Evolutionary conservation across 78 protist species (phyloP).

Genomic region (Dictyostelium purpureum): DNA sequence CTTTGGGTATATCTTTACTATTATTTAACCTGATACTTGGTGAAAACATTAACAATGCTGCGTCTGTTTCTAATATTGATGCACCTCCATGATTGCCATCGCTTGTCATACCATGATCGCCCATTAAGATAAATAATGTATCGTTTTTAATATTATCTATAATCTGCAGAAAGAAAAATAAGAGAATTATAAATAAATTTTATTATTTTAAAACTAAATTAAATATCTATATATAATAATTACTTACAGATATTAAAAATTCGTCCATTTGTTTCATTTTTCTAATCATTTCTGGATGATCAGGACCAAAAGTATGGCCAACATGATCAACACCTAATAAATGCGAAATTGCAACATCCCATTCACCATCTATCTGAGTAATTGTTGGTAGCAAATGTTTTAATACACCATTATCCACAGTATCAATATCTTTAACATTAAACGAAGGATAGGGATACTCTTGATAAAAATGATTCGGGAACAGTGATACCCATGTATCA

Average conservation of each 20-base stretch:
- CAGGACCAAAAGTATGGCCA: conserved; percentile 92
- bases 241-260: conserved; percentile 50
- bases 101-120: conserved; percentile 98
- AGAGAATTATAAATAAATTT: background rate
- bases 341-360: conserved; percentile 92
- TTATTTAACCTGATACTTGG: background rate
- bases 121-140: conserved; percentile 91
- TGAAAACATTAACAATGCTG: conserved; percentile 76
- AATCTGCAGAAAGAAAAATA: too few species aligned
- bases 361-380: conserved; percentile 40
- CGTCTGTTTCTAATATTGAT: conserved; percentile 43
- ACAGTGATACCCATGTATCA: conserved; percentile 97
- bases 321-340: conserved; percentile 98
- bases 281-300: conserved; percentile 89
- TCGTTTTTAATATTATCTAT: conserved; percentile 52
- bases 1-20: background rate
- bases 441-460: conserved; percentile 92
- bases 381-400: conserved; percentile 61
- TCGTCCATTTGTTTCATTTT: conserved; percentile 78
- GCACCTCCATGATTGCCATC: conserved; percentile 93
- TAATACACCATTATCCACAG: conserved; percentile 94
- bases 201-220: background rate
- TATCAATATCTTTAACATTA: conserved; percentile 94
- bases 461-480: conserved; percentile 54
- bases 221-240: background rate